Percentiles rank a stretch among this genome's conserved stretches.
Evolutionary conservation across 2,329 filamentous ascomycete species (phyloP).

Genomic region (Microdochium bolleyi): DNA sequence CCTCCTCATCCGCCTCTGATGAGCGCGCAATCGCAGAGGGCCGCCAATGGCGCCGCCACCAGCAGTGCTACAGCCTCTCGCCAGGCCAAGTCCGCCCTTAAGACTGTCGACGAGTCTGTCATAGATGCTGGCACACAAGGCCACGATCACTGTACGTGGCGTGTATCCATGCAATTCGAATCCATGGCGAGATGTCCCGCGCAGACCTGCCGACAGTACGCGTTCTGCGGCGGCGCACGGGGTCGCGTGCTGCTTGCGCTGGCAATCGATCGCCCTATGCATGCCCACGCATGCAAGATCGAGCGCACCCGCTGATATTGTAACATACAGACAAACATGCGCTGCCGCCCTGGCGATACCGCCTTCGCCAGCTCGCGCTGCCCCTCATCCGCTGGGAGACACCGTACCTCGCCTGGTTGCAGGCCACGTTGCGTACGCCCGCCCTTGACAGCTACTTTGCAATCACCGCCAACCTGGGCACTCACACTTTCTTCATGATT

Average conservation of each 20-base stretch:
- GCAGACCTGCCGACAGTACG: slow-evolving; percentile 3
- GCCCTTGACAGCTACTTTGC: slow-evolving; percentile 94
- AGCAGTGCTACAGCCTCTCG: slow-evolving; percentile 5
- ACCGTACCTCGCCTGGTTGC: slow-evolving; percentile 81
- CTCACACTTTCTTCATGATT: slow-evolving; percentile 98
- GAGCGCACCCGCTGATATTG: too few species aligned
- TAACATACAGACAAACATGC: slow-evolving; percentile 61
- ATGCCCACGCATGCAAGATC: too few species aligned
- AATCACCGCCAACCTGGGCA: slow-evolving; percentile 90
- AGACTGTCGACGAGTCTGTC: slow-evolving; percentile 16
- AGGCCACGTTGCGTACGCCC: slow-evolving; percentile 71
- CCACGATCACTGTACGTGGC: slow-evolving; percentile 63
- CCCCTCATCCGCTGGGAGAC: slow-evolving; percentile 93
- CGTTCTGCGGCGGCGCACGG: too few species aligned
- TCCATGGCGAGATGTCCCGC: too few species aligned
- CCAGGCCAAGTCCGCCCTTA: slow-evolving; percentile 18
- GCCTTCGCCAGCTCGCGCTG: slow-evolving; percentile 70
- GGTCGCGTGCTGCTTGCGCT: too few species aligned
- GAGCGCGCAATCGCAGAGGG: slow-evolving; percentile 21
- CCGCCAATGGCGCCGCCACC: slow-evolving; percentile 18
- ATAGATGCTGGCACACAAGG: slow-evolving; percentile 73
- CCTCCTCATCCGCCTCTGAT: background rate
- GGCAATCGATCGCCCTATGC: too few species aligned
- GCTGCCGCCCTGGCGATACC: slow-evolving; percentile 84
- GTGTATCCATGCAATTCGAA: too few species aligned